Evolutionary conservation across 2,329 filamentous ascomycete genomes (phyloP).

Genomic region (Magnaporthiopsis poae): DNA sequence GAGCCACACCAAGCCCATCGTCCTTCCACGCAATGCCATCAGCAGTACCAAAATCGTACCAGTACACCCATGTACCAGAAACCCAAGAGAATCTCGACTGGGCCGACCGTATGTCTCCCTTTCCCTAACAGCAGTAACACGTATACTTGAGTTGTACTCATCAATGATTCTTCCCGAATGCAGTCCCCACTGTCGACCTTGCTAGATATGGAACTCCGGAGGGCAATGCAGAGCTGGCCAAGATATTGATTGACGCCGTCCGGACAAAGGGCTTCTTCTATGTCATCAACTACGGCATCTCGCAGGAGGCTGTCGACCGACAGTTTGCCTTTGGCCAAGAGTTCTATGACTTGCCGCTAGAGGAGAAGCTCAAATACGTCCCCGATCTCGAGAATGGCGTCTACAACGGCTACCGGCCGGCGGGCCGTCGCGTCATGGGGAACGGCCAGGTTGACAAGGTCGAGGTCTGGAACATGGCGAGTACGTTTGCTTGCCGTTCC

Average conservation of each 20-base stretch:
- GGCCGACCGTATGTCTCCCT: conserved; percentile 5
- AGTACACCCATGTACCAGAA: conserved; percentile 8
- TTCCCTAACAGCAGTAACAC: no score
- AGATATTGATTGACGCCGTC: conserved; percentile 21
- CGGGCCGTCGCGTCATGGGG: conserved; percentile 21
- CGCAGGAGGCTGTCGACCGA: conserved; percentile 45
- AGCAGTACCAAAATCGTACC: conserved; percentile 4
- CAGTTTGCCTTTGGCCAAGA: conserved; percentile 51
- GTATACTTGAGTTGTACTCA: not conserved
- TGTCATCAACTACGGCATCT: conserved; percentile 51
- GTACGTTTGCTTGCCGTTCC: conserved; percentile 9
- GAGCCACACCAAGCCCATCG: not conserved
- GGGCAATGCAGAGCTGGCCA: conserved; percentile 21
- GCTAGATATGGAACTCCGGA: conserved; percentile 19
- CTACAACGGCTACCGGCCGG: conserved; percentile 47
- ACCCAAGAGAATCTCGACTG: conserved; percentile 8
- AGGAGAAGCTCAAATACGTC: conserved; percentile 49
- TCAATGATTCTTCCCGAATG: not conserved
- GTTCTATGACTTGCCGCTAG: conserved; percentile 41
- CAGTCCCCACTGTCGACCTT: conserved; percentile 18
- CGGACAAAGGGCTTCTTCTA: conserved; percentile 40
- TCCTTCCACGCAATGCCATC: conserved; percentile 1
- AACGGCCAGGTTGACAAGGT: conserved; percentile 29
- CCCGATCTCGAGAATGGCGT: conserved; percentile 38
- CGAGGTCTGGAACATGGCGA: conserved; percentile 30